phyloP scores from a whole-genome alignment of 768 basidiomycete species.

The Stropharia rugosoannulata region DNA sequence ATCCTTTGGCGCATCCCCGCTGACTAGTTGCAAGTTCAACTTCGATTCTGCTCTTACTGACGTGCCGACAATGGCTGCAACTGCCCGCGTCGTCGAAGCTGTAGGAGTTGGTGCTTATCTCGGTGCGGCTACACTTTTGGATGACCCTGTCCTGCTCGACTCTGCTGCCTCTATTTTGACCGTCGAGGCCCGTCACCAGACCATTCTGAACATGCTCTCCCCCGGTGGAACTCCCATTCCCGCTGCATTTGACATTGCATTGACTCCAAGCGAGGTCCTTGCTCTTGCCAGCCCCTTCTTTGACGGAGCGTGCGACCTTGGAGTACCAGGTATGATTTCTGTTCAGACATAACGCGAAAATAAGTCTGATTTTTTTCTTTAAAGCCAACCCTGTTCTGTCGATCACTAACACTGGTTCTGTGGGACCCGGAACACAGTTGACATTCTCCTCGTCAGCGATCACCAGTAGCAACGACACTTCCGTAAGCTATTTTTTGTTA shows the following conservation, averaged over 20 bases:
- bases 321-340: conserved; percentile 45
- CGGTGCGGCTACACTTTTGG: conserved; percentile 64
- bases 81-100: conserved; percentile 74
- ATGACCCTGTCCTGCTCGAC: conserved; percentile 57
- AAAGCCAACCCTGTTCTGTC: conserved; percentile 59
- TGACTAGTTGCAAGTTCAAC: conserved; percentile 65
- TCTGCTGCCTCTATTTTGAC: conserved; percentile 76
- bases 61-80: conserved; percentile 67
- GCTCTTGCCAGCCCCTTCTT: conserved; percentile 70
- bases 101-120: conserved; percentile 79
- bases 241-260: conserved; percentile 67
- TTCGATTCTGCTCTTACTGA: conserved; percentile 62
- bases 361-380: background rate
- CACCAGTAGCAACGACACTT: conserved; percentile 43
- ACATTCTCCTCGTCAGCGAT: conserved; percentile 59
- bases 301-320: conserved; percentile 59
- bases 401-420: conserved; percentile 61
- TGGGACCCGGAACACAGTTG: conserved; percentile 58
- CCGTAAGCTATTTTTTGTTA: conserved; percentile 30
- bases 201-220: conserved; percentile 69
- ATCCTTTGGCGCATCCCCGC: conserved; percentile 51
- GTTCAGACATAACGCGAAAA: background rate
- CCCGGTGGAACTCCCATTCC: conserved; percentile 59
- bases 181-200: conserved; percentile 82
- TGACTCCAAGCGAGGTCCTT: conserved; percentile 70